These are phyloP conservation scores for Seiridium cupressi DNA, from an alignment of 2,329 filamentous ascomycete genomes.

Conservation along the genomic window DNA sequence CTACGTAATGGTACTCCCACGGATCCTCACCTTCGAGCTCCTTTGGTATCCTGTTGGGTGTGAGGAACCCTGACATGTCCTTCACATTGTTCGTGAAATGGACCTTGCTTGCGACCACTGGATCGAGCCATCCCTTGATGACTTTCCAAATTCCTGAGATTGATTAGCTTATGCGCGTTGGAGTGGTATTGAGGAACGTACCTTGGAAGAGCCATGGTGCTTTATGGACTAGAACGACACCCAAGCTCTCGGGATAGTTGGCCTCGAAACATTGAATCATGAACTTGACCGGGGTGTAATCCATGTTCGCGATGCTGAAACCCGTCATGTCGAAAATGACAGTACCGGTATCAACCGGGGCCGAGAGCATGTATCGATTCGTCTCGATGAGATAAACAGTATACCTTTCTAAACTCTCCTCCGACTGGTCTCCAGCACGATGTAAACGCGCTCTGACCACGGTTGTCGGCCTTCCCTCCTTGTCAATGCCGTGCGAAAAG, in stretches of 20 bases:
- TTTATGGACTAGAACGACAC: slow-evolving; percentile 89
- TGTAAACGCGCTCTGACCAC: slow-evolving; percentile 82
- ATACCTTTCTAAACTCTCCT: slow-evolving; percentile 79
- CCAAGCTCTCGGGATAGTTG: slow-evolving; percentile 93
- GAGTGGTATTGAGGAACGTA: slow-evolving; percentile 34
- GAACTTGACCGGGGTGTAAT: slow-evolving; percentile 95
- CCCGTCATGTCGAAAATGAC: slow-evolving; percentile 95
- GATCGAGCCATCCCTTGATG: slow-evolving; percentile 93
- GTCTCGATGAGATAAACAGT: slow-evolving; percentile 96
- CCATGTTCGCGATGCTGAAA: slow-evolving; percentile 96
- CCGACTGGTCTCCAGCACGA: slow-evolving; percentile 76
- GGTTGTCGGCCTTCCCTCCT: slow-evolving; percentile 80
- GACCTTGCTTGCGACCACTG: slow-evolving; percentile 90
- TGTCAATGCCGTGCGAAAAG: slow-evolving; percentile 85
- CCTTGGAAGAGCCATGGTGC: slow-evolving; percentile 96
- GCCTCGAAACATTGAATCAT: slow-evolving; percentile 99
- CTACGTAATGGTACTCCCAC: slow-evolving; percentile 79
- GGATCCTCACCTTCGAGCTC: slow-evolving; percentile 85
- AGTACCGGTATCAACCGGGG: slow-evolving; percentile 86
- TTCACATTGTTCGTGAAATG: slow-evolving; percentile 83
- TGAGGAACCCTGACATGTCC: slow-evolving; percentile 77
- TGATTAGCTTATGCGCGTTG: background rate
- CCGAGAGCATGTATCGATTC: slow-evolving; percentile 75
- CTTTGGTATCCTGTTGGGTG: slow-evolving; percentile 67
- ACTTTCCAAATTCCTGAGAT: slow-evolving; percentile 84